These are phyloP conservation scores for Radiomyces spectabilis DNA, from an alignment of 192 early-diverging fungal species.

Conservation along the genomic window DNA sequence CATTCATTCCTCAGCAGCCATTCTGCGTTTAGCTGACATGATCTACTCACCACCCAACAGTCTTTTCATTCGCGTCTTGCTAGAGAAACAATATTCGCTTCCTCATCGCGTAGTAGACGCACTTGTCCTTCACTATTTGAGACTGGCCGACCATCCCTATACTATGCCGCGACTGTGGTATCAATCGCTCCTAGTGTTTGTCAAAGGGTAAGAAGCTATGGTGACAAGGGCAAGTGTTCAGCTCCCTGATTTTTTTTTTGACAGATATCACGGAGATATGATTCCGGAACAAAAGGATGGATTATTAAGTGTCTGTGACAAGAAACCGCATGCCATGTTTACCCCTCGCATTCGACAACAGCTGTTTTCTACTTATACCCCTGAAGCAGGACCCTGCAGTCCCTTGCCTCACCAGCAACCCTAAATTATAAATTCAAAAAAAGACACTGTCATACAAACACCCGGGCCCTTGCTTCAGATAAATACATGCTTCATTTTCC, in stretches of 20 bases:
- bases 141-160: not conserved
- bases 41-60: not conserved
- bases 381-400: not conserved
- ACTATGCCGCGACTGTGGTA: slow-evolving; percentile 1
- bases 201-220: not conserved
- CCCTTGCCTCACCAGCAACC: not conserved
- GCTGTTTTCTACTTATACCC: not conserved
- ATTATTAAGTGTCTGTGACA: too few species aligned
- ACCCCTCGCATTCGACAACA: not conserved
- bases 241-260: not conserved
- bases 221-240: not conserved
- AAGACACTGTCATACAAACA: too few species aligned
- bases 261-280: not conserved
- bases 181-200: not conserved
- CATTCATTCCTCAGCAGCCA: not conserved
- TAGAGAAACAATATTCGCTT: slow-evolving; percentile 1
- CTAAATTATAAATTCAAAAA: not conserved
- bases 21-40: not conserved
- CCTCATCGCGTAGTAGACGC: slow-evolving; percentile 1
- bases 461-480: too few species aligned
- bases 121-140: not conserved
- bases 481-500: not conserved
- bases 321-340: not conserved
- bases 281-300: not conserved
- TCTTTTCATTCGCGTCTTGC: not conserved